These are phyloP conservation scores for Candida pseudofarinosa DNA, from an alignment of 805 yeast species.

Conservation along the genomic window DNA sequence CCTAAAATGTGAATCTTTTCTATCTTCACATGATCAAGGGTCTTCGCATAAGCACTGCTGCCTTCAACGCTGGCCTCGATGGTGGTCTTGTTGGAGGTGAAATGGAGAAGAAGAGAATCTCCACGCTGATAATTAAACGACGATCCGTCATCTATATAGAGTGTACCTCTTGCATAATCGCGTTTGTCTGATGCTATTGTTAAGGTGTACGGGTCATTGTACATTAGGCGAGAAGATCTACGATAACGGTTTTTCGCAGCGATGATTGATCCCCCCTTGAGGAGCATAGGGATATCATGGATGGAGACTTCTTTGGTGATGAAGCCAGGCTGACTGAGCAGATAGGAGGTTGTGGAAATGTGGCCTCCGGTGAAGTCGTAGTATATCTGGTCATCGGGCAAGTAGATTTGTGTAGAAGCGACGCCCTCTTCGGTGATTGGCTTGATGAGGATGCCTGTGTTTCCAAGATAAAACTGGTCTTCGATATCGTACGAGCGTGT, in stretches of 20 bases:
- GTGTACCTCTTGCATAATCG: conserved; percentile 51
- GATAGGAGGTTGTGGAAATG: conserved; percentile 4
- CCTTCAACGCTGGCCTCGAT: conserved; percentile 15
- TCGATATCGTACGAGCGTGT: conserved; percentile 56
- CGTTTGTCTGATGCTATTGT: conserved; percentile 51
- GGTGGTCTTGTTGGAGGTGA: conserved; percentile 33
- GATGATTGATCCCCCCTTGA: conserved; percentile 77
- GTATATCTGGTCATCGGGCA: conserved; percentile 56
- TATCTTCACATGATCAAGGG: conserved; percentile 37
- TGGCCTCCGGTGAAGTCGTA: conserved; percentile 49
- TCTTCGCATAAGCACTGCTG: conserved; percentile 7
- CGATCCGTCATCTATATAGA: conserved; percentile 86
- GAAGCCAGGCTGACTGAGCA: conserved; percentile 24
- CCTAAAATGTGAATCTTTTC: conserved; percentile 56
- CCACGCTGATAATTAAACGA: conserved; percentile 54
- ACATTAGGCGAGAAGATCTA: conserved; percentile 74
- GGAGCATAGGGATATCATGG: conserved; percentile 62
- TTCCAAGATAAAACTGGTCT: conserved; percentile 79
- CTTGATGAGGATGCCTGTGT: conserved; percentile 66
- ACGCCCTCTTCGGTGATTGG: conserved; percentile 68
- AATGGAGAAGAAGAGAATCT: conserved; percentile 42
- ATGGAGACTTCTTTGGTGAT: conserved; percentile 43
- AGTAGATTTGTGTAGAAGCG: conserved; percentile 33
- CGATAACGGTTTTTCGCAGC: conserved; percentile 70
- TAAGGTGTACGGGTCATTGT: conserved; percentile 74